These are phyloP conservation scores for Phytopythium sindhum DNA, from an alignment of 352 stramenopile genomes.

Conservation along the genomic window DNA sequence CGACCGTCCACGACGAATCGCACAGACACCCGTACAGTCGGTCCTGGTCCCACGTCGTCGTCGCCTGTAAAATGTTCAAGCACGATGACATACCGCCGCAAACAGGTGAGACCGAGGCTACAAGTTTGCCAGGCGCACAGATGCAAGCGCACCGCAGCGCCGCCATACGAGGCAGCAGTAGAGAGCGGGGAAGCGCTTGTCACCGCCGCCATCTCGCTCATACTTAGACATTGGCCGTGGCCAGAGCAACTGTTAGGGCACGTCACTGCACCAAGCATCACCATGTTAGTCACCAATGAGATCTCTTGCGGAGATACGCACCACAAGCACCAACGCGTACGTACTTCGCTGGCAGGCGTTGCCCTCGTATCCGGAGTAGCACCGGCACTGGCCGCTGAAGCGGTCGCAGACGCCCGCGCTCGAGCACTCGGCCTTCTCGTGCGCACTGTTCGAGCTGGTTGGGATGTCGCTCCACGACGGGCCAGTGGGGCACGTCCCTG, in stretches of 20 bases:
- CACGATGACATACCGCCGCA: not conserved
- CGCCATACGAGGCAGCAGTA: conserved; percentile 43
- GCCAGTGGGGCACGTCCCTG: conserved; percentile 65
- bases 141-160: conserved; percentile 29
- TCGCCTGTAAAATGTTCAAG: conserved; percentile 15
- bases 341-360: conserved; percentile 66
- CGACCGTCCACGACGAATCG: conserved; percentile 73
- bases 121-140: not conserved
- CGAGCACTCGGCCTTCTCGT: conserved; percentile 56
- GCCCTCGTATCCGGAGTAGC: conserved; percentile 65
- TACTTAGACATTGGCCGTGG: conserved; percentile 69
- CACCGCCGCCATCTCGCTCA: conserved; percentile 48
- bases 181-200: conserved; percentile 59
- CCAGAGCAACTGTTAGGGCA: conserved; percentile 69
- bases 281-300: not conserved
- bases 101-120: not conserved
- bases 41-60: conserved; percentile 75
- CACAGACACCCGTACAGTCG: conserved; percentile 75
- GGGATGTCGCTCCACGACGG: conserved; percentile 63
- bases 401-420: conserved; percentile 61
- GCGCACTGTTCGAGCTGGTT: conserved; percentile 30
- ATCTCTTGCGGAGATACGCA: too few species aligned
- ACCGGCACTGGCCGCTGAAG: conserved; percentile 52
- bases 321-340: conserved; percentile 2
- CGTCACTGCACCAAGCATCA: not conserved